A percentile compares a stretch with the other conserved stretches of the same genome.
Evolutionary conservation across 257 asterid species (phyloP).

Genomic region (Gardenia jasminoides): DNA sequence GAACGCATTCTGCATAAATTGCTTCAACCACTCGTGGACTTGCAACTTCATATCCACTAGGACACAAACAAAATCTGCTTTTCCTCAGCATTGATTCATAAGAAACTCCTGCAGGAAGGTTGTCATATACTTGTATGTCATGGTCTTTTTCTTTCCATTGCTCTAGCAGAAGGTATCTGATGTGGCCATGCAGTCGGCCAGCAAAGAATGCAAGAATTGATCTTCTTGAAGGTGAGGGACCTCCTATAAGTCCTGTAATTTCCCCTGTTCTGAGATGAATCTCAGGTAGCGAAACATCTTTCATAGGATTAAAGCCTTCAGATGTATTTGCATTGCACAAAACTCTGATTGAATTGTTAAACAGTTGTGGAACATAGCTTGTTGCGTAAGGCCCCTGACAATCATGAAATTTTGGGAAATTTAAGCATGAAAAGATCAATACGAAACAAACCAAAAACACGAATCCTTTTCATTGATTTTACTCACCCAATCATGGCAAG

Average conservation of each 20-base stretch:
- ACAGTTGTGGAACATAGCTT: conserved; percentile 51
- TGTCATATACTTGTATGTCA: conserved; percentile 33
- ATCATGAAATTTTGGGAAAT: background rate
- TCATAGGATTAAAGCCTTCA: conserved; percentile 74
- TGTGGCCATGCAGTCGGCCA: conserved; percentile 71
- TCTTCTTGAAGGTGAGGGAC: conserved; percentile 58
- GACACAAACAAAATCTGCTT: conserved; percentile 42
- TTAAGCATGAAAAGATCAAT: background rate
- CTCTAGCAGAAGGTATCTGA: conserved; percentile 49
- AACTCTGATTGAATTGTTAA: conserved; percentile 71
- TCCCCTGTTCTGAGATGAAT: conserved; percentile 69
- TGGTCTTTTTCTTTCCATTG: conserved; percentile 64
- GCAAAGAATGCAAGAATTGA: conserved; percentile 79
- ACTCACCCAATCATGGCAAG: conserved; percentile 94
- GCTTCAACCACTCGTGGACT: conserved; percentile 52
- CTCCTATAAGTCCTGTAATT: conserved; percentile 63
- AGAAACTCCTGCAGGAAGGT: conserved; percentile 26
- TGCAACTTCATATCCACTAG: conserved; percentile 54
- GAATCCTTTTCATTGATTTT: background rate
- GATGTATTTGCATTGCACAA: conserved; percentile 84
- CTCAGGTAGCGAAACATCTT: conserved; percentile 70
- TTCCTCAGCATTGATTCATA: conserved; percentile 32
- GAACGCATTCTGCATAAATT: conserved; percentile 46
- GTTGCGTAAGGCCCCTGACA: conserved; percentile 70
- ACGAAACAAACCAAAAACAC: background rate